Evolutionary conservation across 768 basidiomycete genomes (phyloP).

Genomic region (Heimioporus sp.): DNA sequence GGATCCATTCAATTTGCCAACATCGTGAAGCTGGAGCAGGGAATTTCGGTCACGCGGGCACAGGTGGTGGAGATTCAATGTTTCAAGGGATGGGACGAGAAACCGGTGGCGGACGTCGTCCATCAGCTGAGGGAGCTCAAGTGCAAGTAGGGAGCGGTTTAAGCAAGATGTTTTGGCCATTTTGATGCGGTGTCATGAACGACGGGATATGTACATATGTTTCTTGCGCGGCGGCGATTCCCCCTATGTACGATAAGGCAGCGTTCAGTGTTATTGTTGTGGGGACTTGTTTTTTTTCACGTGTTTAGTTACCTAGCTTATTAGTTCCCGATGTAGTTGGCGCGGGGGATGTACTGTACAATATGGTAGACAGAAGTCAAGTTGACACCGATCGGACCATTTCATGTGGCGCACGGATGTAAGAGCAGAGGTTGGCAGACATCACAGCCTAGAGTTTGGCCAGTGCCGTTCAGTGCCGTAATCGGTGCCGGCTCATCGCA

Average conservation of each 20-base stretch:
- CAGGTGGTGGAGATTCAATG: conserved; percentile 10
- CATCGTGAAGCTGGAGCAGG: neutral
- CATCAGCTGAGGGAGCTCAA: conserved; percentile 28
- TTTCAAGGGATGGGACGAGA: conserved; percentile 21
- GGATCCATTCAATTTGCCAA: neutral
- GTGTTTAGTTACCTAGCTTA: neutral
- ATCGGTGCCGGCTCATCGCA: neutral
- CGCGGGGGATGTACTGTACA: no score
- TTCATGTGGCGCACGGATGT: neutral
- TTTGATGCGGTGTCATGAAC: neutral
- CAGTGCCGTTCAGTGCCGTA: conserved; percentile 11
- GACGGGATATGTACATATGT: neutral
- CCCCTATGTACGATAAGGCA: no score
- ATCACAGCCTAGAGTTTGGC: conserved; percentile 13
- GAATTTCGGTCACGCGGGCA: neutral
- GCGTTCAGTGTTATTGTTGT: neutral
- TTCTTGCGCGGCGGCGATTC: no score
- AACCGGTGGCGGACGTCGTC: conserved; percentile 27
- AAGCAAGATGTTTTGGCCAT: neutral
- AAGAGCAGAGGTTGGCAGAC: neutral
- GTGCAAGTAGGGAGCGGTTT: conserved; percentile 6
- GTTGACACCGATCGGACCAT: neutral
- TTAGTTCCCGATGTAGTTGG: neutral
- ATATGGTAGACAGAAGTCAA: neutral
- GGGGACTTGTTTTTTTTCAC: neutral